Evolutionary conservation across 768 basidiomycete genomes (phyloP).

Genomic region (Favolaschia claudopus): DNA sequence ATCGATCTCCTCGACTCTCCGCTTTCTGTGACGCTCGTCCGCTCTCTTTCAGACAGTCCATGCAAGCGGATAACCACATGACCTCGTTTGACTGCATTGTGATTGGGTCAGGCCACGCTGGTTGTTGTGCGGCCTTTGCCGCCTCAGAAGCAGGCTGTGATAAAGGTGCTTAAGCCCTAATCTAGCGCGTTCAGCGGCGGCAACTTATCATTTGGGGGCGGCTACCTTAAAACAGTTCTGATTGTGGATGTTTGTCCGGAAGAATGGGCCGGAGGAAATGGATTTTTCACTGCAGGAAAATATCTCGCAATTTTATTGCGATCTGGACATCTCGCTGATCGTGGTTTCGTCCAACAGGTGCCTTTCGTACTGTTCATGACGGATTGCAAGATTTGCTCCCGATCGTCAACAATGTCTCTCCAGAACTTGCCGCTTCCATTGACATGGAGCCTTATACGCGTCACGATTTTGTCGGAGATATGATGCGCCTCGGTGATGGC

Average conservation of each 20-base stretch:
- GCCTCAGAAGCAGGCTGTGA: slow-evolving; percentile 66
- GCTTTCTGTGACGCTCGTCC: too few species aligned
- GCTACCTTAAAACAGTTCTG: slow-evolving; percentile 50
- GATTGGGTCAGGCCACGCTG: slow-evolving; percentile 73
- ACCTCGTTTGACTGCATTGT: slow-evolving; percentile 61
- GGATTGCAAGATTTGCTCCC: slow-evolving; percentile 68
- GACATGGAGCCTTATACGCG: slow-evolving; percentile 67
- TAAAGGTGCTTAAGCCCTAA: slow-evolving; percentile 43
- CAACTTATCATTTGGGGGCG: too few species aligned
- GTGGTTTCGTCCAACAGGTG: not conserved
- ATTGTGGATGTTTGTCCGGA: slow-evolving; percentile 71
- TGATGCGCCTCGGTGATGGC: slow-evolving; percentile 64
- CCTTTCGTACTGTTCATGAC: slow-evolving; percentile 61
- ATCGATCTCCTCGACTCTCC: too few species aligned
- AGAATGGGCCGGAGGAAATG: slow-evolving; percentile 75
- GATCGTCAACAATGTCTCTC: slow-evolving; percentile 56
- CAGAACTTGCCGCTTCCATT: slow-evolving; percentile 51
- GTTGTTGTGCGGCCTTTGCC: slow-evolving; percentile 68
- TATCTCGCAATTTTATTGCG: too few species aligned
- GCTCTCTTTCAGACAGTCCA: too few species aligned
- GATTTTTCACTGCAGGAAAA: slow-evolving; percentile 79
- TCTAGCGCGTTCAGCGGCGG: not conserved
- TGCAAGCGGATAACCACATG: not conserved
- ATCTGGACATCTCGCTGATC: too few species aligned
- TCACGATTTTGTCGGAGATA: slow-evolving; percentile 61